Conservation (phyloP, 352 stramenopile species). For the Salisapilia sapeloensis region DNA sequence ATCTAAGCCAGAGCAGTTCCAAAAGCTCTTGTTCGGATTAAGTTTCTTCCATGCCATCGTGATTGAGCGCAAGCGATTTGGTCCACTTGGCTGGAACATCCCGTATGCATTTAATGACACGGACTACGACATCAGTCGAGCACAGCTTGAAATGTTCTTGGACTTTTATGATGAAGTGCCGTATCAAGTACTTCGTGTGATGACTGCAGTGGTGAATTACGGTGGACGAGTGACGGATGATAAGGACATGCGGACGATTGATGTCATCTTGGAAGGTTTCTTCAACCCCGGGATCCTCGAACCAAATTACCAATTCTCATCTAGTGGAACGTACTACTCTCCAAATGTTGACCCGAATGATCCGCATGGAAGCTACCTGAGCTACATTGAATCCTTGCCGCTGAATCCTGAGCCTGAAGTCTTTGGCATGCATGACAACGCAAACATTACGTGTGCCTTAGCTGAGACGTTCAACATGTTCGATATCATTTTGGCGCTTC, state of each 20-base stretch:
- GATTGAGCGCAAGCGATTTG: conserved; percentile 90
- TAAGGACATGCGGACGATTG: conserved; percentile 85
- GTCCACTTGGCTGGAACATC: conserved; percentile 92
- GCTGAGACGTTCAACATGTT: conserved; percentile 83
- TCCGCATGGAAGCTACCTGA: conserved; percentile 70
- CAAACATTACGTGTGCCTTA: conserved; percentile 86
- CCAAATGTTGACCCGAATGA: conserved; percentile 52
- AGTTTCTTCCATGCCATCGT: conserved; percentile 85
- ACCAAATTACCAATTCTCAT: conserved; percentile 55
- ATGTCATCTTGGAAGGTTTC: conserved; percentile 82
- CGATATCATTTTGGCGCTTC: conserved; percentile 75
- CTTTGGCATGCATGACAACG: conserved; percentile 89
- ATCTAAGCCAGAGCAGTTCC: conserved; percentile 76
- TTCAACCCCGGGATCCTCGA: conserved; percentile 75
- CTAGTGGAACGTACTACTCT: conserved; percentile 79
- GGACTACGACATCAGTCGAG: conserved; percentile 82
- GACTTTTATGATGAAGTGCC: conserved; percentile 76
- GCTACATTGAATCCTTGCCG: conserved; percentile 88
- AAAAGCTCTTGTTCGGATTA: conserved; percentile 90
- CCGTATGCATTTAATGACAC: conserved; percentile 96
- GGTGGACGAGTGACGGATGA: conserved; percentile 88
- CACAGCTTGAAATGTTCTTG: conserved; percentile 77
- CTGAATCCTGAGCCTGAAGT: conserved; percentile 84
- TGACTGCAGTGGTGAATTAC: conserved; percentile 92
- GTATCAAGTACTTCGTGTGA: conserved; percentile 82